These are phyloP conservation scores for Knoxdaviesia proteae DNA, from an alignment of 2,329 filamentous ascomycete species.

Conservation along the genomic window DNA sequence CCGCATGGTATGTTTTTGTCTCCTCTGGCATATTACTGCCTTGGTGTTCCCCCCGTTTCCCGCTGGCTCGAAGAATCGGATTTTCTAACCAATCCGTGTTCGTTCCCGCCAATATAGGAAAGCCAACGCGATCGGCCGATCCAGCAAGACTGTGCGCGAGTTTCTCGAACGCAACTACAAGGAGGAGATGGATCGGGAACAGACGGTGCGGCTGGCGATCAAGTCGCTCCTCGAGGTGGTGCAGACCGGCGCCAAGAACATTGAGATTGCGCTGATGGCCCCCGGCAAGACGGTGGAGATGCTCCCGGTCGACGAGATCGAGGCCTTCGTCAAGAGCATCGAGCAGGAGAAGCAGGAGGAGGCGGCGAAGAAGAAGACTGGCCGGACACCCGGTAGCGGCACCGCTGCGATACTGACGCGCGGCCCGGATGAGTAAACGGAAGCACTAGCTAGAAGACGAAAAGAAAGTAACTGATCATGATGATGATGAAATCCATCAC, in stretches of 20 bases:
- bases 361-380: conserved; percentile 88
- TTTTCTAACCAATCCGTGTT: not conserved
- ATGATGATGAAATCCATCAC: no score
- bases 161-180: conserved; percentile 99
- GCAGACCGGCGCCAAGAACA: conserved; percentile 98
- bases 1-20: conserved; percentile 54
- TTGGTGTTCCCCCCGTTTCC: not conserved
- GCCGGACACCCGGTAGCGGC: conserved; percentile 47
- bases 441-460: no score
- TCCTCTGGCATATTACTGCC: not conserved
- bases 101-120: conserved; percentile 41
- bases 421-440: conserved; percentile 17
- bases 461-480: no score
- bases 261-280: conserved; percentile 96
- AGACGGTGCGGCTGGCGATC: conserved; percentile 90
- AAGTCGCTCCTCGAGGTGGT: conserved; percentile 97
- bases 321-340: conserved; percentile 94
- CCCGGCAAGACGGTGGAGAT: conserved; percentile 82
- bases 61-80: conserved; percentile 2
- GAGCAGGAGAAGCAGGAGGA: conserved; percentile 99
- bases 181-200: conserved; percentile 88
- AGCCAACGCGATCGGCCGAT: conserved; percentile 94
- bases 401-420: conserved; percentile 56
- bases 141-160: conserved; percentile 95
- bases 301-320: conserved; percentile 87